phyloP scores from a whole-genome alignment of 2,329 filamentous ascomycete genomes.

The Aspergillus ochraceoroseus region DNA sequence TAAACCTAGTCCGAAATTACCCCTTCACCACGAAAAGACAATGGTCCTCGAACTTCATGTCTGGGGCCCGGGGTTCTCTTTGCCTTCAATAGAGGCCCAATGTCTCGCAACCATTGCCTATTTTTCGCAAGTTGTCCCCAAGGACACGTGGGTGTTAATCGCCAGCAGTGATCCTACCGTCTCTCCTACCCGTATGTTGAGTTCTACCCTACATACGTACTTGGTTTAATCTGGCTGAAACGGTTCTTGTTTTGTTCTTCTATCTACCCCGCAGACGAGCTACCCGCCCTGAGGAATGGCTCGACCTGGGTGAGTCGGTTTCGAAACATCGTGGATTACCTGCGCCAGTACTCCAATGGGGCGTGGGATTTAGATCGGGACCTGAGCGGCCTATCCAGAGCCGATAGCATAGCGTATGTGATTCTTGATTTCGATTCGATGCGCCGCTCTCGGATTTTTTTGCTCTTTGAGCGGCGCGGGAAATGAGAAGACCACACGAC shows the following conservation, averaged over 20 bases:
- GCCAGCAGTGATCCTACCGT: conserved; percentile 67
- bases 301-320: conserved; percentile 51
- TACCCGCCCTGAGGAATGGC: conserved; percentile 55
- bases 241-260: conserved; percentile 6
- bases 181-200: conserved; percentile 62
- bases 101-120: conserved; percentile 81
- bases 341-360: conserved; percentile 45
- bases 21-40: conserved; percentile 13
- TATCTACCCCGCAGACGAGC: conserved; percentile 45
- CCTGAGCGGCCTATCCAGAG: conserved; percentile 41
- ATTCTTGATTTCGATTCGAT: conserved; percentile 4
- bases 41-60: conserved; percentile 73
- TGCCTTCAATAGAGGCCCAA: conserved; percentile 86
- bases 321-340: conserved; percentile 51
- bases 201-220: conserved; percentile 7
- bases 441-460: too few relatives aligned
- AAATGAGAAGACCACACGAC: conserved; percentile 8
- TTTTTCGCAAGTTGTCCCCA: conserved; percentile 59
- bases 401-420: conserved; percentile 49
- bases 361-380: conserved; percentile 48
- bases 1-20: neutral
- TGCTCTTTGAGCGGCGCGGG: neutral
- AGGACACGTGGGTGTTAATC: conserved; percentile 63
- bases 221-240: conserved; percentile 16
- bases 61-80: conserved; percentile 82